A percentile compares a stretch with the other conserved stretches of the same genome.
These are phyloP conservation scores for Brassica hybrid DNA, from an alignment of 441 rosid genomes.

Conservation along the genomic window DNA sequence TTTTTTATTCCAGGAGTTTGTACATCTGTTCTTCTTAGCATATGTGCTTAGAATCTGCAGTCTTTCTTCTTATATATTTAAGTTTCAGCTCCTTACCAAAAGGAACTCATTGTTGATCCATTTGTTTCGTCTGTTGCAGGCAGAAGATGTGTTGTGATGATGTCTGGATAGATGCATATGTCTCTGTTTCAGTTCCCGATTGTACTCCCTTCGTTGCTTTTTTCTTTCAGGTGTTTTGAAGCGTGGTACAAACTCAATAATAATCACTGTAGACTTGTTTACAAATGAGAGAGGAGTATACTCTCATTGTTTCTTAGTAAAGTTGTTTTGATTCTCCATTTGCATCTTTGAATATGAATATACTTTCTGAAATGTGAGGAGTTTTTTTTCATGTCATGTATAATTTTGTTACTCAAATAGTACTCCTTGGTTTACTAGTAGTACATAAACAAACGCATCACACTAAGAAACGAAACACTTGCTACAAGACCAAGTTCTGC, in stretches of 20 bases:
- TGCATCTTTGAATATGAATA: neutral
- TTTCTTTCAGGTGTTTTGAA: neutral
- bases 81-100: slow-evolving; percentile 1
- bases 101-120: neutral
- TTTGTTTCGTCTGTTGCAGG: slow-evolving; percentile 25
- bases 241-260: slow-evolving; percentile 9
- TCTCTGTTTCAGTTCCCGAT: neutral
- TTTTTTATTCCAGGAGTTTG: neutral
- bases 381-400: neutral
- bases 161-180: slow-evolving; percentile 16
- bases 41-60: slow-evolving; percentile 10
- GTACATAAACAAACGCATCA: slow-evolving; percentile 38
- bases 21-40: neutral
- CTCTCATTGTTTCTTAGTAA: slow-evolving; percentile 15
- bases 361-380: neutral
- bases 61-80: neutral
- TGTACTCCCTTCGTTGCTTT: slow-evolving; percentile 5
- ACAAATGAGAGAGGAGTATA: neutral
- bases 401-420: neutral
- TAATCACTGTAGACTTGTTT: neutral
- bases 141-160: neutral
- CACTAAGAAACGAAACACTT: slow-evolving; percentile 6
- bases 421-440: neutral
- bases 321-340: slow-evolving; percentile 13
- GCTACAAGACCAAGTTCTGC: neutral